Base-by-base conservation (phyloP, 805 yeast species). In the Metschnikowia bowlesiae region DNA sequence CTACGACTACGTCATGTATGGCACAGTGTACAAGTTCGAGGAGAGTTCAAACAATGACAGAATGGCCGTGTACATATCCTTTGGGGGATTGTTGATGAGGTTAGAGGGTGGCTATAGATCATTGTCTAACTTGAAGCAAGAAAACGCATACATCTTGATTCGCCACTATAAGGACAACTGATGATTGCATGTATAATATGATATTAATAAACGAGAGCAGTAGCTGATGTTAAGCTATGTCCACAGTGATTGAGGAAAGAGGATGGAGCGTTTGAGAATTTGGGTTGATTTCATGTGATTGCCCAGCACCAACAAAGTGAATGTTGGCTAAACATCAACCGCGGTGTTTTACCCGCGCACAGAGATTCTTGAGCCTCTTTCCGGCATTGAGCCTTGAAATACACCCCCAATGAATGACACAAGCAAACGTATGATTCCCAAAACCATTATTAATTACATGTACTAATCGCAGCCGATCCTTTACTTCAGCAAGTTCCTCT, bases 1-100 rank as follows among this genome's bases (percentile, higher is more conserved):
- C 65, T 92, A 90, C 73, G 98, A 92, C 68, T 94, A 94, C 62
- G 98, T 94, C 57, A 92, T 94, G 98, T 84, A 91, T 67, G 99
- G 99, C 48, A 90, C 96, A 6, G 96, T 94, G 42, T 94, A 94
- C 76, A 91, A 92, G 68, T 94, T 94, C 65, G 97, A 92, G 67
- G 99, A 94, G 71, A 81, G 85, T 54, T 64, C 68, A 37, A 75
- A 77, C 39, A 81, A 81, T 56, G 88, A 84, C 62, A 75, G 74
- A 57, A 86, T 89, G 70, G 84, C 95, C 18, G 96, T 92, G 26
- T 94, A 89, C 66, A 88, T 89, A 51, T 92, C 98, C 3, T 94
- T 91, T 67, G 99, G 99, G 50, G 99, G 99, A 4, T 79, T 94
- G 61, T 77, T 94, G 60, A 80, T 92, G 83, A 86, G 97, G 63